Percentiles rank a stretch among this genome's conserved stretches.
phyloP scores from a whole-genome alignment of 768 basidiomycete species.

The Solioccasus polychromus region DNA sequence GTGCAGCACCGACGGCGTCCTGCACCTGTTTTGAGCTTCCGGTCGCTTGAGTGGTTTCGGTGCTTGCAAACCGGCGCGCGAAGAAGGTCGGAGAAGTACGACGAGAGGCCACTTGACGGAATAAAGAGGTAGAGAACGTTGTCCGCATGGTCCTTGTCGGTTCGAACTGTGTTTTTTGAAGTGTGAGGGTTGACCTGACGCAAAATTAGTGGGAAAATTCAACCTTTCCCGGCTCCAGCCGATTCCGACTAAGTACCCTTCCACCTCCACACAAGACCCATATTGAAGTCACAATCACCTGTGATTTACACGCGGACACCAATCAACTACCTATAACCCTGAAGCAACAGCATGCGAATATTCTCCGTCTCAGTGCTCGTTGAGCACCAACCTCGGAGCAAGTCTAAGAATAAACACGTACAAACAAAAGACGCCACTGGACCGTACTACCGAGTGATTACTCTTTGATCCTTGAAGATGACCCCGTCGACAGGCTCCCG shows the following conservation, averaged over 20 bases:
- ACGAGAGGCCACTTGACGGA: conserved; percentile 21
- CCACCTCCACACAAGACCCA: too few relatives aligned
- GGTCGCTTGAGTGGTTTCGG: conserved; percentile 38
- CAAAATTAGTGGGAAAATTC: neutral
- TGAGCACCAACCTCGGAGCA: too few relatives aligned
- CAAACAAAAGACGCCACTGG: too few relatives aligned
- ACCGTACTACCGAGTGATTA: too few relatives aligned
- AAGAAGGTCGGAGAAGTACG: conserved; percentile 14
- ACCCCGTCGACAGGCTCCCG: conserved; percentile 19
- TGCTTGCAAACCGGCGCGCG: conserved; percentile 42
- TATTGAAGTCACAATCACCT: too few relatives aligned
- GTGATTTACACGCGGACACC: too few relatives aligned
- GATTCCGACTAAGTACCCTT: neutral
- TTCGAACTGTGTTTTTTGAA: neutral
- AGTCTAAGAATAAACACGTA: too few relatives aligned
- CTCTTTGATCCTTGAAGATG: conserved; percentile 1
- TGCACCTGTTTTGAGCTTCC: conserved; percentile 62
- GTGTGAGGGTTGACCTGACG: neutral
- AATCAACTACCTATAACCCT: too few relatives aligned
- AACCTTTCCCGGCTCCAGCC: neutral
- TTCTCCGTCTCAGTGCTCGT: too few relatives aligned
- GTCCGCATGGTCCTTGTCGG: conserved; percentile 20
- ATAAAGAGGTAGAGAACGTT: conserved; percentile 22
- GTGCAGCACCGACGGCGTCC: conserved; percentile 57
- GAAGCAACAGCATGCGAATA: too few relatives aligned